Evolutionary conservation across 495 filamentous ascomycete genomes (phyloP).

Genomic region (Aspergillus egyptiacus): DNA sequence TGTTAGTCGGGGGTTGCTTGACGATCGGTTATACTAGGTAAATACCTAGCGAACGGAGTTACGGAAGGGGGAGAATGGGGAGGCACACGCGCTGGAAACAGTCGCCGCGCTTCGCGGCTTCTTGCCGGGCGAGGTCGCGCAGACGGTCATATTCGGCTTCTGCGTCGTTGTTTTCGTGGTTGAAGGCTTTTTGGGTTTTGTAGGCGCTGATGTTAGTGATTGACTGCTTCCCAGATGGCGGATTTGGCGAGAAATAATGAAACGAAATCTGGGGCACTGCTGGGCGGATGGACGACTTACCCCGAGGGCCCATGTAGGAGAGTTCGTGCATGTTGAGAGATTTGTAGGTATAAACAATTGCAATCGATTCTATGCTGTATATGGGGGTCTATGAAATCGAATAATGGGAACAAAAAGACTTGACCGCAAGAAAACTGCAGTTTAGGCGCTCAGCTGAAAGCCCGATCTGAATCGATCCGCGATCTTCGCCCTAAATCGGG

Average conservation of each 20-base stretch:
- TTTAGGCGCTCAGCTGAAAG: not conserved
- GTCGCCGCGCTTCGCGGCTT: constrained; percentile 64
- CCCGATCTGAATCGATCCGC: not conserved
- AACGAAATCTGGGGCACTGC: no score
- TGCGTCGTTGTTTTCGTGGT: constrained; percentile 60
- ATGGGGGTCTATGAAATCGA: not conserved
- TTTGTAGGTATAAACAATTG: constrained; percentile 1
- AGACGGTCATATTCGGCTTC: constrained; percentile 92
- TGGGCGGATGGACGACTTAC: constrained; percentile 23
- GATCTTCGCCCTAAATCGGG: not conserved
- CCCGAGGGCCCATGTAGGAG: constrained; percentile 54
- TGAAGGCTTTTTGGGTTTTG: constrained; percentile 78
- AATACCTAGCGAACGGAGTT: not conserved
- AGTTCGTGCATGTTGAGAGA: constrained; percentile 61
- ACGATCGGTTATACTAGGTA: not conserved
- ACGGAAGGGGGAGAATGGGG: not conserved
- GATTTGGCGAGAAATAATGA: no score
- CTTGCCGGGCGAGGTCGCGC: constrained; percentile 71
- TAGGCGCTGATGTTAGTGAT: no score
- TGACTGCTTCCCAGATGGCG: no score
- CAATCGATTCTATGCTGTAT: not conserved
- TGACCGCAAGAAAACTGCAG: not conserved
- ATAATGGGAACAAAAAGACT: no score
- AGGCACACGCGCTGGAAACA: constrained; percentile 64
- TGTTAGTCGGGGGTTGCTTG: not conserved